Base-by-base conservation (phyloP, 1,139 yeast species). In the Pichia sp. region DNA sequence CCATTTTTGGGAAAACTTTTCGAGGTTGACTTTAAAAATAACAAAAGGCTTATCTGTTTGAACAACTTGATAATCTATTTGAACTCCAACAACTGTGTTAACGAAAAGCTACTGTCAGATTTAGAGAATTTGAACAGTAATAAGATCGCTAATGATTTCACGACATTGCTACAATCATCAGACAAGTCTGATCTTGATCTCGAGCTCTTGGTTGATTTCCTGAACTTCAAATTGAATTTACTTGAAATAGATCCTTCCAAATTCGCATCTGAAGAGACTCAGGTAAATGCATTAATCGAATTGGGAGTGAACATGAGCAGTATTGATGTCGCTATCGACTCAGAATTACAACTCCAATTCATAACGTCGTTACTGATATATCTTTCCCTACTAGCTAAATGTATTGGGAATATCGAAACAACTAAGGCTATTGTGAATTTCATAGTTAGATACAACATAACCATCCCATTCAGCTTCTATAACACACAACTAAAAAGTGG, bases 41-140 rank as follows among this genome's bases (percentile, higher is more conserved):
- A 80, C 30, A 81, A 87, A 62, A 76, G 84, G 2, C 71, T 88
- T 53, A 76, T 81, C 17, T 83, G 88, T 16, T 75, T 90, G 65
- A 90, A 89, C 69, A 92, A 92, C 63, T 68, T 84, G 54, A 67
- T 80, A 40, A 83, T 90, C 85, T 72, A 83, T 48, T 67, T 78
- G 60, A 64, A 75, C 31, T 55, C 65, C 6, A 54, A 58, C n/a
- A 54, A 57, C 4, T 42, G 54, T 36, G 44, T 54, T 9, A 53
- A 57, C 27, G 61, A 58, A 7, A 44, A 52, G 20, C 12, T 52
- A 14, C 49, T 48, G 2, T 52, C 53, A 4, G 58, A 60, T 27
- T 49, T 63, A 14, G 51, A 60, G 12, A 24, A 42, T 4, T 50
- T 58, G 36, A 48, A 52, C 48, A 46, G 48, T n/a, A 38, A 20